phyloP scores from a whole-genome alignment of 2,329 filamentous ascomycete genomes.

The Calonectria pteridis region DNA sequence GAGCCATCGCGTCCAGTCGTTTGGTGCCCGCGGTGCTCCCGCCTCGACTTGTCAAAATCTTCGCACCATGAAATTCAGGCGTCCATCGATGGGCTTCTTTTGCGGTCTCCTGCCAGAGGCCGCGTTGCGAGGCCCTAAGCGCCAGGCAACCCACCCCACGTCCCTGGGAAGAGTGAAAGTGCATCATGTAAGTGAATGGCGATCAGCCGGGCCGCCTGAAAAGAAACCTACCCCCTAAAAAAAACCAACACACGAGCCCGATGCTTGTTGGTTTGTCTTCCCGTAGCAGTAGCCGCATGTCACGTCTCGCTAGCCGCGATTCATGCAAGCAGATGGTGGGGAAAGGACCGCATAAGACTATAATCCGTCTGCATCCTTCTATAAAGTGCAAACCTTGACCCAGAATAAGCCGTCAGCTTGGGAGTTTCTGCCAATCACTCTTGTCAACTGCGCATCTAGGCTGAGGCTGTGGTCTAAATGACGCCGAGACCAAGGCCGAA shows the following conservation, averaged over 20 bases:
- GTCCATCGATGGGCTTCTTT: not conserved
- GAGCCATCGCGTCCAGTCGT: conserved; percentile 3
- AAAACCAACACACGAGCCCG: not conserved
- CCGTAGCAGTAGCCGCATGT: not conserved
- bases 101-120: not conserved
- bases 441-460: not conserved
- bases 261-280: conserved; percentile 1
- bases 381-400: not conserved
- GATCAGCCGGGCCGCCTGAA: not conserved
- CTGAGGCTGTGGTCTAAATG: not conserved
- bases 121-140: conserved; percentile 25
- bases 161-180: not conserved
- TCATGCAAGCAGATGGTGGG: not conserved
- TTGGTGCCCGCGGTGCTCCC: not conserved
- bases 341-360: not conserved
- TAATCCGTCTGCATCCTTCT: not conserved
- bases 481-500: not conserved
- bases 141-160: not conserved
- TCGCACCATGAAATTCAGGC: not conserved
- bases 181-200: not conserved
- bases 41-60: not conserved
- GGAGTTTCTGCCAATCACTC: not conserved
- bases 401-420: not conserved
- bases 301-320: not conserved
- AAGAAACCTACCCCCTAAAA: too few relatives aligned